Base-by-base conservation (phyloP, 2,329 filamentous ascomycete species). In the Aspergillus phoenicis region DNA sequence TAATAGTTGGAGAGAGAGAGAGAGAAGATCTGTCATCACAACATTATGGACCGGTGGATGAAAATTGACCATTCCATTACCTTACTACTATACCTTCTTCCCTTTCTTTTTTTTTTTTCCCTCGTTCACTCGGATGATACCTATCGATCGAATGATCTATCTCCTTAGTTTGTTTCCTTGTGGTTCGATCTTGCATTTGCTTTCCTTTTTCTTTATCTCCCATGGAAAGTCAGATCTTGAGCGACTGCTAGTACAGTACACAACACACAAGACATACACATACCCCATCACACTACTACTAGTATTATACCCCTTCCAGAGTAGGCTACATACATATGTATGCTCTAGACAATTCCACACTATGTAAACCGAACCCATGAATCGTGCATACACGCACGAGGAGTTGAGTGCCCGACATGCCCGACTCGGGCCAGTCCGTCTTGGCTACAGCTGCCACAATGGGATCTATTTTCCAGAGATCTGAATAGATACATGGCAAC, bases 61-160 rank as follows among this genome's bases (percentile, higher is more conserved):
- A 51, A 53, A 62, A 49, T 55, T 53, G 61, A 60, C 51, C 61
- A 47, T 59, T 64, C 61, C 55, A 63, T 60, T 56, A 58, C 52
- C 48, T 43, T 48, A 59, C 52, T 58, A 48, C 24, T 38, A 54
- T 59, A 58, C 61, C 52, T 52, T 51, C 61, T 28, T 24, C 30
- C 8, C 15, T 56, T 43, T 60, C 24, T 33, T 4, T 54, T 41
- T 52, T 61, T 1, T 28, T 28, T n/a, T 28, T n/a, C 17, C 1
- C 17, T 17, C 26, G 1, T 30, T 45, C 22, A 22, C 1, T 2
- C n/a, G 24, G 47, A 51, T 51, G 47, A 51, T 51, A 51, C 26
- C 24, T 30, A 28, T 28, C 41, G 30, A 26, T 56, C 39, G 24
- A 45, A 11, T 8, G 17, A 45, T 22, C 15, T 47, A 8, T 43